A percentile compares a stretch with the other conserved stretches of the same genome.
Conservation (phyloP, 805 yeast species). For the Metschnikowia lachancei region DNA sequence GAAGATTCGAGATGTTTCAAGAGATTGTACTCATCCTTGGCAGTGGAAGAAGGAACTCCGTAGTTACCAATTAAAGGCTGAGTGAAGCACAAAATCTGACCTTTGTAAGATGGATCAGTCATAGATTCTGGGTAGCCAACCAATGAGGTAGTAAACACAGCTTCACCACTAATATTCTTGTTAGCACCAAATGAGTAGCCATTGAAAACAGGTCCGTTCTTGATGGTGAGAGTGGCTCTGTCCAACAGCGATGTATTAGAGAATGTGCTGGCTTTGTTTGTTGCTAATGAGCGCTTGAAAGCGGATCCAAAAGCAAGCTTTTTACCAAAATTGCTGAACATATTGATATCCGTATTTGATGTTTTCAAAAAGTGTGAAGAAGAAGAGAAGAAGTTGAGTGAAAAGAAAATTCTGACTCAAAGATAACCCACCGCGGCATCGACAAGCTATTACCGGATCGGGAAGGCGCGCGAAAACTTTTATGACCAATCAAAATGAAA, state of each 20-base stretch:
- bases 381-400: not conserved
- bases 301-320: slow-evolving; percentile 4
- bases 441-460: slow-evolving; percentile 19
- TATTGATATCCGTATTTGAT: not conserved
- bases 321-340: slow-evolving; percentile 12
- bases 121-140: slow-evolving; percentile 98
- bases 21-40: slow-evolving; percentile 78
- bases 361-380: slow-evolving; percentile 1
- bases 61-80: slow-evolving; percentile 97
- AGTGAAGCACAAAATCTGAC: slow-evolving; percentile 94
- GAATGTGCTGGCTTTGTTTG: slow-evolving; percentile 29
- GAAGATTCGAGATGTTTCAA: slow-evolving; percentile 92
- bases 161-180: slow-evolving; percentile 91
- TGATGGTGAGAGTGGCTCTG: slow-evolving; percentile 85
- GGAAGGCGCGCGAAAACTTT: slow-evolving; percentile 16
- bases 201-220: slow-evolving; percentile 88
- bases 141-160: slow-evolving; percentile 95
- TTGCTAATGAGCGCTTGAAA: slow-evolving; percentile 34
- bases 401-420: slow-evolving; percentile 16
- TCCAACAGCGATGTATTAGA: slow-evolving; percentile 47
- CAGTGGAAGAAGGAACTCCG: slow-evolving; percentile 89
- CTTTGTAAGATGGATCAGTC: slow-evolving; percentile 98
- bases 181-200: slow-evolving; percentile 97
- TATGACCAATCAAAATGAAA: slow-evolving; percentile 11
- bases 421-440: slow-evolving; percentile 28